Percentiles rank a stretch among this genome's conserved stretches.
Conservation (phyloP, 495 filamentous ascomycete species). For the Neurospora sp. region DNA sequence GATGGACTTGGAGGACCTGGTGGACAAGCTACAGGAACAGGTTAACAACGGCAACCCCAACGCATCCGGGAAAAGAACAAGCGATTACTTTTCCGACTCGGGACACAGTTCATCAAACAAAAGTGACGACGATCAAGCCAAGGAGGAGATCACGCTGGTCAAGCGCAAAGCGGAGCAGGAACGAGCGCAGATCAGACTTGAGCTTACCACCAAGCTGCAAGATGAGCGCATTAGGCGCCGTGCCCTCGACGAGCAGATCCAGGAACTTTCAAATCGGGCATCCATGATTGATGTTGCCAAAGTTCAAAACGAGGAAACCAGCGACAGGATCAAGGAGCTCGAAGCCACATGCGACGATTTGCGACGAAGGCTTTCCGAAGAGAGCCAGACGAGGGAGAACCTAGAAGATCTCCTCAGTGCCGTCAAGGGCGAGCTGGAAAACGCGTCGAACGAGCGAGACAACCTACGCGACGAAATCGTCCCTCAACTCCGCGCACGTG, state of each 20-base stretch:
- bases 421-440: conserved; percentile 70
- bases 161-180: conserved; percentile 84
- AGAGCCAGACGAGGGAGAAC: conserved; percentile 81
- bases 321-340: conserved; percentile 57
- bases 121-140: conserved; percentile 55
- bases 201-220: conserved; percentile 71
- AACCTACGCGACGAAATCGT: conserved; percentile 82
- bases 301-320: conserved; percentile 35
- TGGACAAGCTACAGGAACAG: conserved; percentile 76
- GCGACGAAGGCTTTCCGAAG: conserved; percentile 70
- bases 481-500: conserved; percentile 56
- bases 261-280: conserved; percentile 66
- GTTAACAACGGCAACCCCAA: conserved; percentile 40
- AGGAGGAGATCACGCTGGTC: conserved; percentile 76
- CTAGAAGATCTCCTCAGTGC: conserved; percentile 85
- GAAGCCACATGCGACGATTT: conserved; percentile 72
- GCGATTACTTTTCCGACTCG: conserved; percentile 96
- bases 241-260: conserved; percentile 70
- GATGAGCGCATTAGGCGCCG: conserved; percentile 69
- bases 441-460: conserved; percentile 78
- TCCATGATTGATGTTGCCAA: conserved; percentile 43
- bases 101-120: conserved; percentile 73
- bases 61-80: conserved; percentile 67
- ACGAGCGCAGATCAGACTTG: conserved; percentile 74
- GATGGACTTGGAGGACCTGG: conserved; percentile 91